These are phyloP conservation scores for Curvularia verruculosa DNA, from an alignment of 2,329 filamentous ascomycete species.

Conservation along the genomic window DNA sequence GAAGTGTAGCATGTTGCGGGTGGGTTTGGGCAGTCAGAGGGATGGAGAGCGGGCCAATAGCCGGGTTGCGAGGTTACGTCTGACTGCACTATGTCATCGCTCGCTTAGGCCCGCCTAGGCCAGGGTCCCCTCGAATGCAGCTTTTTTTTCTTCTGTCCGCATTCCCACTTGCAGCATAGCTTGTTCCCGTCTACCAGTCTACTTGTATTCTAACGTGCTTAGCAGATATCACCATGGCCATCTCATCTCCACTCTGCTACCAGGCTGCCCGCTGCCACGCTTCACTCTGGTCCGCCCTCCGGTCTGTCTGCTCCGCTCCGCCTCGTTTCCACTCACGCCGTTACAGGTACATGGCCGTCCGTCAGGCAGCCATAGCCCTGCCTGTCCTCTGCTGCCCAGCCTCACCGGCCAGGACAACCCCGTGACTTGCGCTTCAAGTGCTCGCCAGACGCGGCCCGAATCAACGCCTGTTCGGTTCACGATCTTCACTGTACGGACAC, in stretches of 20 bases:
- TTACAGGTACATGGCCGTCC: conserved; percentile 1
- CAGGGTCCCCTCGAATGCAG: neutral
- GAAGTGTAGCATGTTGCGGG: neutral
- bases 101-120: conserved; percentile 13
- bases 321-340: neutral
- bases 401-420: conserved; percentile 12
- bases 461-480: conserved; percentile 13
- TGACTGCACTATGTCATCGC: conserved; percentile 20
- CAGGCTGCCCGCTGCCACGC: conserved; percentile 6
- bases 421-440: conserved; percentile 20
- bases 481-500: conserved; percentile 28
- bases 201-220: no score
- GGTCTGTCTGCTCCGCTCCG: conserved; percentile 3
- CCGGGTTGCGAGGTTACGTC: conserved; percentile 13
- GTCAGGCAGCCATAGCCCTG: conserved; percentile 19
- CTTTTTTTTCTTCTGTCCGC: neutral
- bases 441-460: conserved; percentile 17
- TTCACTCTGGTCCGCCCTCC: conserved; percentile 5
- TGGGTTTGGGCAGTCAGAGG: conserved; percentile 4
- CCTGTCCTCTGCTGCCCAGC: conserved; percentile 14
- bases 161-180: neutral
- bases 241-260: neutral
- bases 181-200: neutral
- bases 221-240: neutral
- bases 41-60: conserved; percentile 3